Base-by-base conservation (phyloP, 169 alveolate genomes). In the Plasmodium gaboni region DNA sequence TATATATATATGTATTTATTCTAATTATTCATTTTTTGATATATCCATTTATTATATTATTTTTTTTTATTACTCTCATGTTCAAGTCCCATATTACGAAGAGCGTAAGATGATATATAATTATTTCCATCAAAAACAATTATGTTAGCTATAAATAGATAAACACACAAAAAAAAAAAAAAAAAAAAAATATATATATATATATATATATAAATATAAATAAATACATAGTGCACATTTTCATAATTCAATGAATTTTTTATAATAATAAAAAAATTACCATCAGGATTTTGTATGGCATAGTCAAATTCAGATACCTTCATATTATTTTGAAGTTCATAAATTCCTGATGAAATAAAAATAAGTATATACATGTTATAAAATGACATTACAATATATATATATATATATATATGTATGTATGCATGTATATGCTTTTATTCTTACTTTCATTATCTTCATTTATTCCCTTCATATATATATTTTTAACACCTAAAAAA, bases 381-480 rank as follows among this genome's bases (percentile, higher is more conserved):
- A 17, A 67, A 12, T 2, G 2, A 9, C 57, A 67, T 1, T 8
- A 17, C 24, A 46, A 13, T 26, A 7, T 24, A 69, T 64, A 15
- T 12, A 64, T 38, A 64, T 8, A 64, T 32, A 24, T 22, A 17
- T n/a, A n/a, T 12, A 68, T 68, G 59, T 19, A 50, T 50, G 13
- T 17, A 69, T 32, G n/a, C 15, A 24, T 15, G 53, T 6, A 68
- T 32, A 42, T 22, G 13, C 9, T 15, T 28, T 42, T 42, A 15
- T 32, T 42, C 38, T 76, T 76, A 76, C 88, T 76, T 67, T 76
- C 76, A 42, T 76, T 61, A 19, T 64, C 88, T 19, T 76, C 76
- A 57, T 76, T 71, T 38, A 76, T 19, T 76, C 88, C 88, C 32
- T 76, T 76, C 74, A 76, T 48, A 48, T 32, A 64, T 8, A 76